These are phyloP conservation scores for Neurospora terricola DNA, from an alignment of 495 filamentous ascomycete species.

Conservation along the genomic window DNA sequence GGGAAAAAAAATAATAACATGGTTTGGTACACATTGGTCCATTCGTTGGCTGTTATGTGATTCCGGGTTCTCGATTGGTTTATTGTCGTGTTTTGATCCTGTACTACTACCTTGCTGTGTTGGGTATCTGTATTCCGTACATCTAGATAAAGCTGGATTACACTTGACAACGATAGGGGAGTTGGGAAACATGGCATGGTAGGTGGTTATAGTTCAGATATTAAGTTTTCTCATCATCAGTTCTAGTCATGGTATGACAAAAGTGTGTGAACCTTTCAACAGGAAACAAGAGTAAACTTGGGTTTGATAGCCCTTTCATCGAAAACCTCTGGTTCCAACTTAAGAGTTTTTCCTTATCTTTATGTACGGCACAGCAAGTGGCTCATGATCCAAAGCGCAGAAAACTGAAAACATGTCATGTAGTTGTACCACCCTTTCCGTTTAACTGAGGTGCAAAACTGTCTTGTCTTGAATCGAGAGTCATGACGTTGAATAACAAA, in stretches of 20 bases:
- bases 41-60: neutral
- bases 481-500: too few species aligned
- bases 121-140: neutral
- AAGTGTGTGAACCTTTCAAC: neutral
- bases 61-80: neutral
- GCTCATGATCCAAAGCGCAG: neutral
- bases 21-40: neutral
- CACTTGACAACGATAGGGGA: too few species aligned
- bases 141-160: neutral
- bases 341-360: too few species aligned
- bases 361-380: too few species aligned
- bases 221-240: neutral
- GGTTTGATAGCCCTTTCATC: neutral
- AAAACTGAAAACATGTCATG: neutral
- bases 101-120: neutral
- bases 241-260: neutral
- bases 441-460: neutral
- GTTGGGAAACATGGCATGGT: neutral
- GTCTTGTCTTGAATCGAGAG: too few species aligned
- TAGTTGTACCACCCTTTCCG: too few species aligned
- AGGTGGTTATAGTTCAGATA: neutral
- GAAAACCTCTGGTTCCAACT: too few species aligned
- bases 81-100: neutral
- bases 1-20: neutral
- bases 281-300: neutral